Evolutionary conservation across 2,329 filamentous ascomycete species (phyloP).

Genomic region (Diaporthe aspalathi): DNA sequence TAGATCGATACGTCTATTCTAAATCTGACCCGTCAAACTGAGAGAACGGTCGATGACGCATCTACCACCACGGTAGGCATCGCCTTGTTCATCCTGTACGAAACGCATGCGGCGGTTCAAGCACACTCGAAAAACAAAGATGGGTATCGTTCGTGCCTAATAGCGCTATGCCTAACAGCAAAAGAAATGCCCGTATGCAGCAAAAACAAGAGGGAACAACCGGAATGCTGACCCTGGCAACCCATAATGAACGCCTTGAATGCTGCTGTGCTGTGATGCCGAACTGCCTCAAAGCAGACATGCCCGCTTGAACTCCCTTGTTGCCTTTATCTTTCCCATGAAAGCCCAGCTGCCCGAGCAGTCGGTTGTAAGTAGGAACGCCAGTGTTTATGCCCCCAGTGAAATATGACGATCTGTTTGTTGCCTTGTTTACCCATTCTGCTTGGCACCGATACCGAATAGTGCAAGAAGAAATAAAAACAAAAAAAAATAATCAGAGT

Average conservation of each 20-base stretch:
- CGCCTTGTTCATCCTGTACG: neutral
- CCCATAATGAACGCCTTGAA: neutral
- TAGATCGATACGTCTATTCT: neutral
- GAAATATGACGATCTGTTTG: neutral
- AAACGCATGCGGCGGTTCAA: neutral
- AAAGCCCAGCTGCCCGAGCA: neutral
- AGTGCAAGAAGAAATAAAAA: neutral
- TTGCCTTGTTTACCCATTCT: conserved; percentile 13
- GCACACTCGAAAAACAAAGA: neutral
- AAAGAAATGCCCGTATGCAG: conserved; percentile 35
- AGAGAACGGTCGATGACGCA: neutral
- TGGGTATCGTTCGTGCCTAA: conserved; percentile 43
- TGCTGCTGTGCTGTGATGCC: conserved; percentile 21
- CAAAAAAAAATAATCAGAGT: neutral
- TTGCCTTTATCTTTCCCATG: neutral
- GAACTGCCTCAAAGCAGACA: conserved; percentile 28
- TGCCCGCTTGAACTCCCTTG: conserved; percentile 18
- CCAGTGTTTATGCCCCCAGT: neutral
- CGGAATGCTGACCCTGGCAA: neutral
- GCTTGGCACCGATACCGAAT: neutral
- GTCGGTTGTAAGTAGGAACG: neutral
- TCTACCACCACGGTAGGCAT: neutral
- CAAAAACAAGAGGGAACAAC: neutral
- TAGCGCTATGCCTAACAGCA: conserved; percentile 39
- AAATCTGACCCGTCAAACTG: neutral